A percentile compares a stretch with the other conserved stretches of the same genome.
These are phyloP conservation scores for Asterella californica DNA, from an alignment of 225 moss, liverwort and hornwort genomes.

Conservation along the genomic window DNA sequence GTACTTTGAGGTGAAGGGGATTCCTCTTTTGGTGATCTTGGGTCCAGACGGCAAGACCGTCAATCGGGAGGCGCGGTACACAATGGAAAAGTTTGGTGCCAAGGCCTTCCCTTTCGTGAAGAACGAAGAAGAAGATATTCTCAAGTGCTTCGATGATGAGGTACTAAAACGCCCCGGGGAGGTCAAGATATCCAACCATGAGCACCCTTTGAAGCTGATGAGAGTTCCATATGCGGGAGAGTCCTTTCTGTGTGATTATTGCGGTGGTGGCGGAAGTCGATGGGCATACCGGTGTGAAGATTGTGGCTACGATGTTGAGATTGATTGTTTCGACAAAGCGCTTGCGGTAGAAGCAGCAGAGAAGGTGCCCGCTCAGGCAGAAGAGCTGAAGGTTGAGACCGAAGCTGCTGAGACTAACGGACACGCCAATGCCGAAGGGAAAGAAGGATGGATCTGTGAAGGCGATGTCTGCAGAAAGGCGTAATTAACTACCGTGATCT, in stretches of 20 bases:
- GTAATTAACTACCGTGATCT: neutral
- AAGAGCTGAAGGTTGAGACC: neutral
- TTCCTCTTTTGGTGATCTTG: constrained; percentile 20
- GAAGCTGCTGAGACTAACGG: neutral
- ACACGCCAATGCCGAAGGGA: neutral
- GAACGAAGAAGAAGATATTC: neutral
- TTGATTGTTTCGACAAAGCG: neutral
- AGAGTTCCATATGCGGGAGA: constrained; percentile 7
- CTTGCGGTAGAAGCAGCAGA: neutral
- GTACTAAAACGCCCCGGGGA: neutral
- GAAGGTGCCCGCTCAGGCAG: neutral
- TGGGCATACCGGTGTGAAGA: constrained; percentile 31
- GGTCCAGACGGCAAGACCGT: constrained; percentile 26
- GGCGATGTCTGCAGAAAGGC: constrained; percentile 29
- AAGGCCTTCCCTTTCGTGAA: constrained; percentile 21
- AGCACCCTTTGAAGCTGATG: constrained; percentile 21
- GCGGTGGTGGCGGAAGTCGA: neutral
- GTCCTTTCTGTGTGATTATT: constrained; percentile 11
- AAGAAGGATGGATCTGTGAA: constrained; percentile 27
- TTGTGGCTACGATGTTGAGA: constrained; percentile 24
- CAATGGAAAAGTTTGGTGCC: constrained; percentile 18
- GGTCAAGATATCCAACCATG: constrained; percentile 1
- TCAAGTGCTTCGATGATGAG: constrained; percentile 10
- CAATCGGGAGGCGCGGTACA: constrained; percentile 1
- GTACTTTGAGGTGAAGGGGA: constrained; percentile 12